Base-by-base conservation (phyloP, 1,284 basidiomycete species). In the Pyrrhoderma lamaoense region DNA sequence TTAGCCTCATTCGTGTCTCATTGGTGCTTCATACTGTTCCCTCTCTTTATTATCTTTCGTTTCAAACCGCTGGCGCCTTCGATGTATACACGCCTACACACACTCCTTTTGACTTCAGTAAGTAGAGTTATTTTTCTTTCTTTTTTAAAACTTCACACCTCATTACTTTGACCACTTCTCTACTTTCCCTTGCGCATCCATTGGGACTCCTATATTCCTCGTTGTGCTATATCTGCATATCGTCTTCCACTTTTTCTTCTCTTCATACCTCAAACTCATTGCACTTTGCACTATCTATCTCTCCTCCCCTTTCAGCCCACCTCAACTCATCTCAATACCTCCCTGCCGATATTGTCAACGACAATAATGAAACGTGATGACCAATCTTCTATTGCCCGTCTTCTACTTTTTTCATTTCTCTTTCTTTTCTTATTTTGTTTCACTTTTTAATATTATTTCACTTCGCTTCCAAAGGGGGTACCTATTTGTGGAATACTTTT, bases 31-130 rank as follows among this genome's bases (percentile, higher is more conserved):
- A 31, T 31, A 31, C 27, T 31, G 27, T 36, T 45, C 36, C 31
- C 39, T 48, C 35, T 42, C 16, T 34, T 42, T 43, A 35, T 27
- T 44, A 16, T 53, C 38, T 22, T 40, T 40, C 16, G 21, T 16
- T 53, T 47, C 37, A 36, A 23, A 42, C 31, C 35, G 23, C 37
- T 35, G 31, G 45, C 50, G 42, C 14, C 42, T 34, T 48, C 36
- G 40, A 23, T 52, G 31, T 45, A 45, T 42, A 51, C 19, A 54
- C 49, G 49, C 53, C 48, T 49, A 49, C 25, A 16, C 47, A 53
- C 47, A 27, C 49, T 51, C 49, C 25, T 54, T 50, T 22, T 54
- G 11, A 11, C 27, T 31, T 31, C 50, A 23, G 44, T 51, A 46
- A 25, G 40, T 46, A 40, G 38, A 40, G 5, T 40, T 23, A 1